Evolutionary conservation across 495 filamentous ascomycete species (phyloP).

Genomic region (Peziza echinospora): DNA sequence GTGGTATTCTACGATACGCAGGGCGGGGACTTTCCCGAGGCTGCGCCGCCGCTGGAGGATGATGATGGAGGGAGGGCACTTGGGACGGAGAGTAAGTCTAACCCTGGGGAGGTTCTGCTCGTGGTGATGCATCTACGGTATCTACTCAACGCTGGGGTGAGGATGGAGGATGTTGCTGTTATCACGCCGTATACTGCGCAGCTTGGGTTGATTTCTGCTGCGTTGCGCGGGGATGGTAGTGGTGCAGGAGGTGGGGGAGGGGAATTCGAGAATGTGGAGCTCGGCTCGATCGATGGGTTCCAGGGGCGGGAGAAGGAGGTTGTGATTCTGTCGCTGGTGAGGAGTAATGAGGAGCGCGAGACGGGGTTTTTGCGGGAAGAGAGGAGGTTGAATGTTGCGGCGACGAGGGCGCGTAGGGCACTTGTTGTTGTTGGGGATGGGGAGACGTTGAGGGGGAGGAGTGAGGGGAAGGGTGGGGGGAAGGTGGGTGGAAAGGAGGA

Average conservation of each 20-base stretch:
- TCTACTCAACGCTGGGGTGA: slow-evolving; percentile 58
- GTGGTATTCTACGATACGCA: slow-evolving; percentile 92
- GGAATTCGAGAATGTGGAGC: slow-evolving; percentile 35
- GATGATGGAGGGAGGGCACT: slow-evolving; percentile 26
- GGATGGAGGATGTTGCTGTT: slow-evolving; percentile 66
- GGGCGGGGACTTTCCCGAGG: slow-evolving; percentile 68
- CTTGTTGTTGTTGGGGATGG: slow-evolving; percentile 81
- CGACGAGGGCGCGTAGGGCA: slow-evolving; percentile 82
- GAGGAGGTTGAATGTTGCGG: slow-evolving; percentile 80
- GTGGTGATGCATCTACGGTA: slow-evolving; percentile 51
- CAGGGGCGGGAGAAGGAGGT: slow-evolving; percentile 96
- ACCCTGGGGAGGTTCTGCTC: slow-evolving; percentile 71
- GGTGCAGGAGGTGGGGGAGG: not conserved
- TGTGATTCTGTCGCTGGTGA: slow-evolving; percentile 71
- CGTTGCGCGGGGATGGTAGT: slow-evolving; percentile 22
- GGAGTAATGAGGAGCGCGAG: slow-evolving; percentile 68
- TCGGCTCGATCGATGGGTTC: slow-evolving; percentile 91
- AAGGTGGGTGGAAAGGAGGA: slow-evolving; percentile 14
- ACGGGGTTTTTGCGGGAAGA: slow-evolving; percentile 92
- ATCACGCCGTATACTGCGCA: slow-evolving; percentile 96
- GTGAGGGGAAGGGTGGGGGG: slow-evolving; percentile 5
- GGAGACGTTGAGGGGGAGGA: slow-evolving; percentile 36
- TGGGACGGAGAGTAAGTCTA: slow-evolving; percentile 75
- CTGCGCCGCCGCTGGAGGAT: slow-evolving; percentile 1
- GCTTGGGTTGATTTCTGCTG: slow-evolving; percentile 49